Evolutionary conservation across 768 basidiomycete species (phyloP).

Genomic region (Xanthoconium purpureum): DNA sequence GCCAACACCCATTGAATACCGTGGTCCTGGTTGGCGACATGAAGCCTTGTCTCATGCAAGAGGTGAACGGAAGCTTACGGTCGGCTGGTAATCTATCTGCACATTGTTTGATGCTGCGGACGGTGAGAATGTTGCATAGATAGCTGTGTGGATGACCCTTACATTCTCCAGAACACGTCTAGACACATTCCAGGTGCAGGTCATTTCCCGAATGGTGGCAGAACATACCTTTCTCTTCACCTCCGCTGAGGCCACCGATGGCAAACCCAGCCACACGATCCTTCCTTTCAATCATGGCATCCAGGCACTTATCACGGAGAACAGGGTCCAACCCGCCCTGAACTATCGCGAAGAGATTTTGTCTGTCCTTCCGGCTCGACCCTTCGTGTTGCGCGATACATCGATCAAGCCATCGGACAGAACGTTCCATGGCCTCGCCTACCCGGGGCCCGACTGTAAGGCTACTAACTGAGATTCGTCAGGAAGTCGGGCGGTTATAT

Average conservation of each 20-base stretch:
- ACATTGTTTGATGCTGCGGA: constrained; percentile 73
- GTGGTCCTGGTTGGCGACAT: constrained; percentile 53
- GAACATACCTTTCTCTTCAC: constrained; percentile 79
- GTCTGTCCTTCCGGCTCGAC: constrained; percentile 59
- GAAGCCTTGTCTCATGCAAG: background rate
- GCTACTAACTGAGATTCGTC: constrained; percentile 58
- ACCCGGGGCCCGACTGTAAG: constrained; percentile 79
- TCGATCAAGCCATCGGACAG: constrained; percentile 86
- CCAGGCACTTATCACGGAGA: constrained; percentile 72
- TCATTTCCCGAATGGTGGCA: constrained; percentile 5
- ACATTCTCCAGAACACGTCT: constrained; percentile 89
- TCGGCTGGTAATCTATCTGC: constrained; percentile 75
- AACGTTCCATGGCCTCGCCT: constrained; percentile 83
- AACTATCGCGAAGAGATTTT: constrained; percentile 90
- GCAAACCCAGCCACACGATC: constrained; percentile 85
- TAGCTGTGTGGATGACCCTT: constrained; percentile 22
- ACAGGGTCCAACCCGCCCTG: constrained; percentile 78
- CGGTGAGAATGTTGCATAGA: constrained; percentile 9
- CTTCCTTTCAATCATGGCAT: constrained; percentile 77
- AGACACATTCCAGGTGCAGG: constrained; percentile 1
- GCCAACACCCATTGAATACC: constrained; percentile 91
- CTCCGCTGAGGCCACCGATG: constrained; percentile 86
- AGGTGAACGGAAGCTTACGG: constrained; percentile 42
- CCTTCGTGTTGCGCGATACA: constrained; percentile 75
- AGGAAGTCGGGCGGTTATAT: background rate